phyloP scores from a whole-genome alignment of 2,329 filamentous ascomycete species.

The Colletotrichum lini region DNA sequence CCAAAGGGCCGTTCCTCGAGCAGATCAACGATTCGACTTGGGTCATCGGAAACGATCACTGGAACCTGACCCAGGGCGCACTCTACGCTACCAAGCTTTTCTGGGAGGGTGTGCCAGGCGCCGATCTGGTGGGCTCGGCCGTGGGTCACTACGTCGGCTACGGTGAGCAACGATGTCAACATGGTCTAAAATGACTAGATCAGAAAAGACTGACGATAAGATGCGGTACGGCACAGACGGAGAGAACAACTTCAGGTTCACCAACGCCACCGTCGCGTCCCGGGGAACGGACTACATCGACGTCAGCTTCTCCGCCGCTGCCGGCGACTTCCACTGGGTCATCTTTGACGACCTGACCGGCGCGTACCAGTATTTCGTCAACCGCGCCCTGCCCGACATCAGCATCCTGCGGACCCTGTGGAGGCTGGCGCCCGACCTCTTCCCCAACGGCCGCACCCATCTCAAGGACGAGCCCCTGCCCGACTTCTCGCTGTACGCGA shows the following conservation, averaged over 20 bases:
- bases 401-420: slow-evolving; percentile 39
- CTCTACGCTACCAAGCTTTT: slow-evolving; percentile 37
- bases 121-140: slow-evolving; percentile 40
- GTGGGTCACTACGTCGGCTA: slow-evolving; percentile 38
- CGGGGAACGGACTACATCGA: slow-evolving; percentile 37
- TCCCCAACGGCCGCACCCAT: slow-evolving; percentile 38
- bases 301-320: slow-evolving; percentile 37
- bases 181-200: too few relatives aligned
- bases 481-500: slow-evolving; percentile 39
- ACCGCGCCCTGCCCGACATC: slow-evolving; percentile 39
- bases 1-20: slow-evolving; percentile 37
- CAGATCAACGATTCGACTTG: slow-evolving; percentile 33
- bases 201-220: slow-evolving; percentile 18
- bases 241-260: slow-evolving; percentile 36
- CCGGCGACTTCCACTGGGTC: slow-evolving; percentile 41
- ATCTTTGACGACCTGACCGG: slow-evolving; percentile 40
- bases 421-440: slow-evolving; percentile 37
- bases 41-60: slow-evolving; percentile 42
- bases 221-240: slow-evolving; percentile 16
- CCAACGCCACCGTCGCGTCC: slow-evolving; percentile 35
- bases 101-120: slow-evolving; percentile 40
- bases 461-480: slow-evolving; percentile 39
- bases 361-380: slow-evolving; percentile 43
- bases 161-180: slow-evolving; percentile 16
- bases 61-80: slow-evolving; percentile 42